Percentiles rank a stretch among this genome's conserved stretches.
Conservation (phyloP, 148 eudicot genomes). For the Silene uniflora region DNA sequence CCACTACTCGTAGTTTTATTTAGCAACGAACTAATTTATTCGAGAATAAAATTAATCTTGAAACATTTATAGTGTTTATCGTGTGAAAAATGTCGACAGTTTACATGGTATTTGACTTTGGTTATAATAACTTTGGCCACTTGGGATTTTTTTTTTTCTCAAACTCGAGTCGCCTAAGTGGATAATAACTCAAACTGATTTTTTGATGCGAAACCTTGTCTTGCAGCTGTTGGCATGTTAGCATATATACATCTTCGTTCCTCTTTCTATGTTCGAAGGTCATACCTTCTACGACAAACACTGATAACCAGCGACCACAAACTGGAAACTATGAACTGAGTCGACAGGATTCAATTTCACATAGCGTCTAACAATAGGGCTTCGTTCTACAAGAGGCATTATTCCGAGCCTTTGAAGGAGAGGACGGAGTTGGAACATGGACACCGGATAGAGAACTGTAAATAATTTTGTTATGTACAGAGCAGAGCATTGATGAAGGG, state of each 20-base stretch:
- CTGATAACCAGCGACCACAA: conserved; percentile 33
- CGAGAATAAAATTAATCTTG: too few relatives aligned
- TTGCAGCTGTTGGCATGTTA: conserved; percentile 89
- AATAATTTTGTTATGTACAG: background rate
- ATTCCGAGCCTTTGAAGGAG: background rate
- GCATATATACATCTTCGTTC: conserved; percentile 74
- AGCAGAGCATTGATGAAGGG: background rate
- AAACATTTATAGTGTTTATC: too few relatives aligned
- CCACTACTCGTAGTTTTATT: too few relatives aligned
- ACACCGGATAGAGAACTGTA: background rate
- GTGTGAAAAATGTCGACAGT: too few relatives aligned
- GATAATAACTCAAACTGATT: background rate
- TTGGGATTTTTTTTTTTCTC: too few relatives aligned
- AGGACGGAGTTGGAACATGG: background rate
- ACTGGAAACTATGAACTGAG: conserved; percentile 55
- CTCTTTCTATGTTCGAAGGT: conserved; percentile 84
- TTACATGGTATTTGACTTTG: too few relatives aligned
- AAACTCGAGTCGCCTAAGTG: too few relatives aligned
- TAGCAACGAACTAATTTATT: too few relatives aligned
- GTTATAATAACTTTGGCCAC: too few relatives aligned
- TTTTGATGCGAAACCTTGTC: conserved; percentile 15
- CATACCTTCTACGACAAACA: conserved; percentile 12
- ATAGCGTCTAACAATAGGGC: conserved; percentile 20
- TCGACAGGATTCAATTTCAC: conserved; percentile 58
- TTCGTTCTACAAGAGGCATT: background rate